Evolutionary conservation across 2,329 filamentous ascomycete genomes (phyloP).

Genomic region (Aquanectria penicillioides): DNA sequence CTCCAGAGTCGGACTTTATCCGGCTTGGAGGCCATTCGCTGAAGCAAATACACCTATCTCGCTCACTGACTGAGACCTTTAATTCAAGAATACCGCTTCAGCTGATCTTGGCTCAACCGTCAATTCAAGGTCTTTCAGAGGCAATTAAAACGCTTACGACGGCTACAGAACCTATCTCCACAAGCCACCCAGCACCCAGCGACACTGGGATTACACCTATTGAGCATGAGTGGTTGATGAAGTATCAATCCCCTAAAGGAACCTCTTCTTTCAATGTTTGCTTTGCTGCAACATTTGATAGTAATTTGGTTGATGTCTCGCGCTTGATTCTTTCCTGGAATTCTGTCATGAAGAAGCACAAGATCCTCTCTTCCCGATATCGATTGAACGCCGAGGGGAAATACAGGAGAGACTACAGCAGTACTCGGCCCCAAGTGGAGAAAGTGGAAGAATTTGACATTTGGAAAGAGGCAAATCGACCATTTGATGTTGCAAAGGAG

Average conservation of each 20-base stretch:
- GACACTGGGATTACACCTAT: neutral
- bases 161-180: neutral
- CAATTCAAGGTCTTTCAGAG: neutral
- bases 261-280: neutral
- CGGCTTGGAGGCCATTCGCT: neutral
- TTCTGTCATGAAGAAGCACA: neutral
- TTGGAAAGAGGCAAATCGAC: neutral
- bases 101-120: neutral
- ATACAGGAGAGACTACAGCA: neutral
- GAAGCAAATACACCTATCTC: neutral
- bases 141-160: neutral
- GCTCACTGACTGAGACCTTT: neutral
- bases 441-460: neutral
- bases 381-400: neutral
- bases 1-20: neutral
- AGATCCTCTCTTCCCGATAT: neutral
- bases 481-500: neutral
- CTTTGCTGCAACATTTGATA: neutral
- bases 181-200: neutral
- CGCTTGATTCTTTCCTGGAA: neutral
- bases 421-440: neutral
- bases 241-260: neutral
- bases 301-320: neutral
- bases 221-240: neutral
- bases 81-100: neutral